Evolutionary conservation across 139 green algal species (phyloP).

Genomic region (Pleodorina starrii): DNA sequence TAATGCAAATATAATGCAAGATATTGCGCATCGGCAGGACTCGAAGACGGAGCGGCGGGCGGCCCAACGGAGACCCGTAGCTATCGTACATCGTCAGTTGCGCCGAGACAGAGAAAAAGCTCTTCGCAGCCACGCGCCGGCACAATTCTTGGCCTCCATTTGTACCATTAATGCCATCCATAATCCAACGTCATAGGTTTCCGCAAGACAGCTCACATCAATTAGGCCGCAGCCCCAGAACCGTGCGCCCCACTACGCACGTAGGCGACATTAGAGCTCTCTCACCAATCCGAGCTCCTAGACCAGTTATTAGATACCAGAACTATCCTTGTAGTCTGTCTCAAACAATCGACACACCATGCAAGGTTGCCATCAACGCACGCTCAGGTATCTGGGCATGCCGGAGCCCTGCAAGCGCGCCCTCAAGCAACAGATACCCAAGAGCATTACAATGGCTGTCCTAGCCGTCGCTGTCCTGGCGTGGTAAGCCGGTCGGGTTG

Average conservation of each 20-base stretch:
- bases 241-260: conserved; percentile 14
- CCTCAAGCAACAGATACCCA: background rate
- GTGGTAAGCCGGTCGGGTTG: conserved; percentile 10
- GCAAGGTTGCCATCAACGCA: background rate
- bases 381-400: background rate
- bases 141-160: background rate
- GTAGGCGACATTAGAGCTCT: conserved; percentile 18
- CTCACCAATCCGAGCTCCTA: conserved; percentile 17
- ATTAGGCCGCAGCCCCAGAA: background rate
- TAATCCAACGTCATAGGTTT: background rate
- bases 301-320: background rate
- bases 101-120: background rate
- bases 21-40: background rate
- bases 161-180: background rate
- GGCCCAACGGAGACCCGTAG: background rate
- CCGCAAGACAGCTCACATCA: background rate
- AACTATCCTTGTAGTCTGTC: background rate
- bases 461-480: background rate
- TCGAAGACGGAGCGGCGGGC: background rate
- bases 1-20: background rate
- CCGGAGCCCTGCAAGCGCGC: conserved; percentile 32
- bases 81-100: conserved; percentile 14
- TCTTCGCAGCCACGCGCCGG: background rate
- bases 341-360: background rate
- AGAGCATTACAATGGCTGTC: background rate